Base-by-base conservation (phyloP, 495 filamentous ascomycete species). In the Talaromyces trachyspermus region DNA sequence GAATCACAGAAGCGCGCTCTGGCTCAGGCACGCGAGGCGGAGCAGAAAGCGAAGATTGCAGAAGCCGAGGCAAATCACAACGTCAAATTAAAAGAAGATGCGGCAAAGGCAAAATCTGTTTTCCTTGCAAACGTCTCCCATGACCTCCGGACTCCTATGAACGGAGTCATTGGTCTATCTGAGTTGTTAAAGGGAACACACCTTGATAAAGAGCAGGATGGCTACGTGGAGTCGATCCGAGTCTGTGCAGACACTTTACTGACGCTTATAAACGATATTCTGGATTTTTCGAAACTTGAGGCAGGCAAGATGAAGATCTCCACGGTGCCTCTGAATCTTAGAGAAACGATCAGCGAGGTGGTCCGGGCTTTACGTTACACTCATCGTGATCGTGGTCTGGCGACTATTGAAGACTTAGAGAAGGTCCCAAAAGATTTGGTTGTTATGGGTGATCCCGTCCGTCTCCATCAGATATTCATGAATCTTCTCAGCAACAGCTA, bases 291-390 rank as follows among this genome's bases (percentile, higher is more conserved):
- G 24, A 89, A 92, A 58, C 80, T 95, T 58, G 89, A 95, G 61
- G 89, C 89, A 12, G 89, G 90, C 56, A 95, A 95, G 69, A 92
- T 95, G 86, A 88, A 88, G 61, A 82, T 95, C 7, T 91, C 86
- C 46, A 84, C 84, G 9, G 88, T 91, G 41, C 86, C 88, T 2
- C 77, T 95, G 53, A 90, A 86, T 47, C 75, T 92, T 0, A 84
- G 81, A 53, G 87, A 89, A 61, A 95, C 90, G 49, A 87, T 95
- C 46, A 79, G 78, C 5, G 89, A 95, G 57, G 89, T 95, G 2
- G 84, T 95, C 14, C 80, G 89, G 29, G 89, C 89, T 2, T 76
- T 88, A 11, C 83, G 85, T 11, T 95, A 87, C 60, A 90, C 87
- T 27, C 89, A 94, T 56, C 67, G 80, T 32, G 87, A 94, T 52